Conservation (phyloP, 31 red algal species). For the Asparagopsis taxiformis region DNA sequence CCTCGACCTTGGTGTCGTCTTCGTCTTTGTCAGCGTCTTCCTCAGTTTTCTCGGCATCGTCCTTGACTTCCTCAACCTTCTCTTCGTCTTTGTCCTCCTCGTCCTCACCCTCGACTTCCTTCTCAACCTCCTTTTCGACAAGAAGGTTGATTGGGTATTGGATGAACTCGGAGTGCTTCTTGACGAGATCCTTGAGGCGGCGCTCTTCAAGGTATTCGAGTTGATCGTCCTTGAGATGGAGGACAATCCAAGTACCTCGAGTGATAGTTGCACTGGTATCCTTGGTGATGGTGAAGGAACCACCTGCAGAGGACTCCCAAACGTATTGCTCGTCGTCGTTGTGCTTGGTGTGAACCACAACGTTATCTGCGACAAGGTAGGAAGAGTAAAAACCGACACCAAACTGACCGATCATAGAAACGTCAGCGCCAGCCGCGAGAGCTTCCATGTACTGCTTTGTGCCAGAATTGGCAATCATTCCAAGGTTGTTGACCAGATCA, state of each 20-base stretch:
- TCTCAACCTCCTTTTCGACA: conserved; percentile 93
- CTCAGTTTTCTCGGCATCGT: conserved; percentile 62
- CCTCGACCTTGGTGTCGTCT: conserved; percentile 60
- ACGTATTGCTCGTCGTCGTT: conserved; percentile 96
- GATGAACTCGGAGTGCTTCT: conserved; percentile 99
- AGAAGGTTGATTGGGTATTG: conserved; percentile 96
- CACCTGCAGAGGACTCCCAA: conserved; percentile 97
- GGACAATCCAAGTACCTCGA: conserved; percentile 88
- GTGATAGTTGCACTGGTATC: conserved; percentile 68
- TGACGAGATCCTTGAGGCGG: conserved; percentile 97
- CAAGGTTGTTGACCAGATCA: conserved; percentile 82
- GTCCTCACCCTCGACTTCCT: conserved; percentile 93
- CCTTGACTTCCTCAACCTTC: conserved; percentile 32
- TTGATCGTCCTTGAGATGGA: conserved; percentile 98
- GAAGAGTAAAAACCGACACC: conserved; percentile 98
- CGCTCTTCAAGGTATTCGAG: conserved; percentile 94
- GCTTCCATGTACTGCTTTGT: conserved; percentile 97
- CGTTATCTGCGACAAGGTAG: conserved; percentile 94
- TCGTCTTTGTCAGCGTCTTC: conserved; percentile 86
- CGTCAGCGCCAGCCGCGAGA: conserved; percentile 88
- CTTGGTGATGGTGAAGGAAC: conserved; percentile 91
- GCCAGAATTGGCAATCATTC: conserved; percentile 94
- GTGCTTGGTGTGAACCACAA: conserved; percentile 95
- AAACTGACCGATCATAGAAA: conserved; percentile 99
- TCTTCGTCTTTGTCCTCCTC: conserved; percentile 45